phyloP scores from a whole-genome alignment of 225 moss, liverwort and hornwort species.

The Antitrichia curtipendula region DNA sequence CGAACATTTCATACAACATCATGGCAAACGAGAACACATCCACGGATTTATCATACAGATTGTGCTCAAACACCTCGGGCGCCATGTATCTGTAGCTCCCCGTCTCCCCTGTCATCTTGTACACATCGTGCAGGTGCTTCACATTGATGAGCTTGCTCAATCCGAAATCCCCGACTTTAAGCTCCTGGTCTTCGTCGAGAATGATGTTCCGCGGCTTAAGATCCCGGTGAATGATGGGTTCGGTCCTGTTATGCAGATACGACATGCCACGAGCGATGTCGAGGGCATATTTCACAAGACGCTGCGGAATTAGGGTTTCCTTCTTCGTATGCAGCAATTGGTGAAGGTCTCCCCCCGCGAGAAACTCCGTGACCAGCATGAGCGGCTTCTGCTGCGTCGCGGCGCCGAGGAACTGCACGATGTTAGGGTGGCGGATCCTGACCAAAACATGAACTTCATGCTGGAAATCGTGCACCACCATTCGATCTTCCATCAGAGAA shows the following conservation, averaged over 20 bases:
- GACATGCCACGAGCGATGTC: slow-evolving; percentile 78
- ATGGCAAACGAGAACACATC: slow-evolving; percentile 76
- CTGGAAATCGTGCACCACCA: slow-evolving; percentile 69
- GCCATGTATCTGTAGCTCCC: slow-evolving; percentile 95
- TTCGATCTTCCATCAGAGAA: slow-evolving; percentile 50
- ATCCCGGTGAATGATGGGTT: slow-evolving; percentile 77
- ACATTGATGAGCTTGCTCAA: slow-evolving; percentile 70
- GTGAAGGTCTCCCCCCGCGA: slow-evolving; percentile 70
- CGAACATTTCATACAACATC: slow-evolving; percentile 70
- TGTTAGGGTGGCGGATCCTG: slow-evolving; percentile 71
- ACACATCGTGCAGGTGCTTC: slow-evolving; percentile 53
- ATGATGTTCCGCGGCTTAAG: slow-evolving; percentile 77
- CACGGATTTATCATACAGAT: slow-evolving; percentile 57
- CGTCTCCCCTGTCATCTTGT: slow-evolving; percentile 88
- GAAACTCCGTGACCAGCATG: slow-evolving; percentile 76
- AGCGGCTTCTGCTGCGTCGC: slow-evolving; percentile 47
- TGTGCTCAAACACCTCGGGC: slow-evolving; percentile 71
- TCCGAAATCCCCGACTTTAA: slow-evolving; percentile 81
- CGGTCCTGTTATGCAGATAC: slow-evolving; percentile 59
- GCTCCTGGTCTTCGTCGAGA: slow-evolving; percentile 46
- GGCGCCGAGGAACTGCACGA: slow-evolving; percentile 82
- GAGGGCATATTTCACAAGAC: slow-evolving; percentile 44
- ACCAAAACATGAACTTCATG: slow-evolving; percentile 68
- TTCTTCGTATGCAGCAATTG: slow-evolving; percentile 12
- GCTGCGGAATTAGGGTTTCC: slow-evolving; percentile 7